These are phyloP conservation scores for Trichophyton benhamiae DNA, from an alignment of 2,329 filamentous ascomycete genomes.

Conservation along the genomic window DNA sequence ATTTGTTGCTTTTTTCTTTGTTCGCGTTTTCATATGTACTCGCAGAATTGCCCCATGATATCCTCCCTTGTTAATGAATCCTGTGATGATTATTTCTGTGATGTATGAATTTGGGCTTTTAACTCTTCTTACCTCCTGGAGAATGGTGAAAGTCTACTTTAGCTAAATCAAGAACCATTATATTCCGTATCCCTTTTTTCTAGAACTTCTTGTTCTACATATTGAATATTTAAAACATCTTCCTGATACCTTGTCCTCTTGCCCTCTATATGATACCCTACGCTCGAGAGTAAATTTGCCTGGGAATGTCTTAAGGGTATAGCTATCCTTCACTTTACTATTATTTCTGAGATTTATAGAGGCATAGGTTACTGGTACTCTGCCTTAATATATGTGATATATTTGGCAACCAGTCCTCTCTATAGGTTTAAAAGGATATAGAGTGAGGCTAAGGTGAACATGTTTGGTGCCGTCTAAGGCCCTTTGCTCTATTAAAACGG, in stretches of 20 bases:
- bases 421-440: not conserved
- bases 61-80: slow-evolving; percentile 2
- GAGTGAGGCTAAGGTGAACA: not conserved
- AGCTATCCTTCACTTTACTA: too few species aligned
- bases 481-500: not conserved
- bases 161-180: not conserved
- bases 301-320: too few species aligned
- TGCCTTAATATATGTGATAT: not conserved
- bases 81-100: slow-evolving; percentile 3
- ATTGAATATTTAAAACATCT: not conserved
- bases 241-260: not conserved
- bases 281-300: not conserved
- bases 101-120: not conserved
- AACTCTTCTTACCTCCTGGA: not conserved
- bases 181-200: not conserved
- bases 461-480: not conserved
- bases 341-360: too few species aligned
- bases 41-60: not conserved
- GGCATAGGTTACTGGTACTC: not conserved
- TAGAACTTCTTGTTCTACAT: not conserved
- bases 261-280: not conserved
- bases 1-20: slow-evolving; percentile 14
- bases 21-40: slow-evolving; percentile 10
- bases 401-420: not conserved
- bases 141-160: not conserved